These are phyloP conservation scores for Jackrogersella minutella DNA, from an alignment of 495 filamentous ascomycete species.

Conservation along the genomic window DNA sequence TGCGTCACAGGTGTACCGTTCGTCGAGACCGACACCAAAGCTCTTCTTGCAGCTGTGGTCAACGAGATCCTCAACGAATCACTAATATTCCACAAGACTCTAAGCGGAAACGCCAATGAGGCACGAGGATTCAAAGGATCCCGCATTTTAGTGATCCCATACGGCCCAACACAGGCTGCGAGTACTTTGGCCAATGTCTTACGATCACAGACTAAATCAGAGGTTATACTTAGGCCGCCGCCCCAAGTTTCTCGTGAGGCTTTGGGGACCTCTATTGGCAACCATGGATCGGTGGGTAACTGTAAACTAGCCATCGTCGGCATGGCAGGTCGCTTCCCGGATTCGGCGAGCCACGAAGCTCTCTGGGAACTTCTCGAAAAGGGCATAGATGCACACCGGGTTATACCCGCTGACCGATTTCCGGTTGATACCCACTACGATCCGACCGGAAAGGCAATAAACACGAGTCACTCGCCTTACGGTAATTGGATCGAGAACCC, in stretches of 20 bases:
- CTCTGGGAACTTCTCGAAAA: constrained; percentile 78
- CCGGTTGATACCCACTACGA: constrained; percentile 81
- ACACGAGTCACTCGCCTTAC: constrained; percentile 83
- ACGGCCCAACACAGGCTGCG: constrained; percentile 60
- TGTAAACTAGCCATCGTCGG: constrained; percentile 74
- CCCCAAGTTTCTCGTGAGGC: constrained; percentile 47
- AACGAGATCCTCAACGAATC: constrained; percentile 67
- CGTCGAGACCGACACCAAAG: constrained; percentile 54
- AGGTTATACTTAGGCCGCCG: constrained; percentile 50
- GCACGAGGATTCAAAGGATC: constrained; percentile 49
- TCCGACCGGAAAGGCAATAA: constrained; percentile 75
- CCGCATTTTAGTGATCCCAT: constrained; percentile 61
- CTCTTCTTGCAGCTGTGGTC: constrained; percentile 61
- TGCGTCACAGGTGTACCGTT: constrained; percentile 61
- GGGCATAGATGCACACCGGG: constrained; percentile 66
- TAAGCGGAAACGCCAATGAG: constrained; percentile 60
- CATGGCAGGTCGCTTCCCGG: constrained; percentile 79
- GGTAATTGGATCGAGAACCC: constrained; percentile 91
- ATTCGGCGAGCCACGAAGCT: constrained; percentile 67
- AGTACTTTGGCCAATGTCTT: constrained; percentile 53
- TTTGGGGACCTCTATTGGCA: constrained; percentile 48
- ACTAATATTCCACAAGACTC: constrained; percentile 65
- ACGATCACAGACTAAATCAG: constrained; percentile 48
- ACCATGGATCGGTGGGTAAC: constrained; percentile 52
- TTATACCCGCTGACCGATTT: constrained; percentile 77